Evolutionary conservation across 75 land plant species (phyloP), one percentile per base, ranked within the genome.

Genomic region (Azolla pinnata): DNA sequence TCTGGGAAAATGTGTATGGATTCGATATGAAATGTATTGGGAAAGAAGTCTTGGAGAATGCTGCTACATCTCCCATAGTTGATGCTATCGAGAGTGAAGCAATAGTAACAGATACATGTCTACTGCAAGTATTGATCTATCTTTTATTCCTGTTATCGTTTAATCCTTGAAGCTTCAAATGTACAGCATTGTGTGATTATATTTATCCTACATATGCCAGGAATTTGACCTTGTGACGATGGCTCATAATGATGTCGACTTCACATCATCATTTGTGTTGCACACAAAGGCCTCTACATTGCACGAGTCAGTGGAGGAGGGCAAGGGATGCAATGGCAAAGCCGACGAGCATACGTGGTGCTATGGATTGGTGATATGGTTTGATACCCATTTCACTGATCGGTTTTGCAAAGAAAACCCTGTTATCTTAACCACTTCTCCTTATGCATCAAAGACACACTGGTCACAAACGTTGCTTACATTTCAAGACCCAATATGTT

Each of bases 1-100:
- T 93, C 56, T 93, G 96, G 98, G 98, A 93, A 66, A 76, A 85
- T 76, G 98, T 93, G 0, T 85, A 79, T 77, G 90, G 98, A 31
- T 88, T 93, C 71, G 68, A 88, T 42, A 85, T 93, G 90, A 74
- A 81, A 28, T 79, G 79, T 59, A 73, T 93, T 35, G 98, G 96
- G 33, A 76, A 76, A 56, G 90, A 85, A 75, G 70, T 81, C 45
- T 64, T 85, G 23, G 79, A 81, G 35, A 80, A 93, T 75, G 96
- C 98, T 56, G 57, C 90, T 54, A 33, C 59, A 45, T 33, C 40
- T 60, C 96, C 87, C 9, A 79, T 85, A 56, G 78, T 93, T 33
- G 96, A 88, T 60, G 71, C 77, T 25, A 62, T 93, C 9, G 79
- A 77, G 31, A 61, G 67, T 67, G 50, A 63, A 44, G 84, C 88